phyloP scores from a whole-genome alignment of 1,284 basidiomycete species.

The Apiotrichum porosum region DNA sequence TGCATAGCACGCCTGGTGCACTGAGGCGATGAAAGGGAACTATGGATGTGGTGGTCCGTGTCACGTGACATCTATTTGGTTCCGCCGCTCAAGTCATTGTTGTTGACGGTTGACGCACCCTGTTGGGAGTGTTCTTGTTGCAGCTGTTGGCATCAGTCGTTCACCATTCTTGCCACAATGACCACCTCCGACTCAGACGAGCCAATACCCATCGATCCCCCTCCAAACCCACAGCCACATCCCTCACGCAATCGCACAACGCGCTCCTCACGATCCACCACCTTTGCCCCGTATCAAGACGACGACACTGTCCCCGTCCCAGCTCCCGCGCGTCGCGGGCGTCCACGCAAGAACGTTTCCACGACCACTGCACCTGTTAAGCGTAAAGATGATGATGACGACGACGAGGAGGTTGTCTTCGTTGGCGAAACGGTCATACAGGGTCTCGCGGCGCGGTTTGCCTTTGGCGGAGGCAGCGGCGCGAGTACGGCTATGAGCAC shows the following conservation, averaged over 20 bases:
- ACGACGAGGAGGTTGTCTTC: conserved; percentile 18
- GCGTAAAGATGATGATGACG: too few relatives aligned
- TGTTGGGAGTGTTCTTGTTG: conserved; percentile 1
- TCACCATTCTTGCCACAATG: background rate
- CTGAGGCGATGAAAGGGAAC: too few relatives aligned
- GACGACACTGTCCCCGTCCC: too few relatives aligned
- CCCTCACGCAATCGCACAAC: too few relatives aligned
- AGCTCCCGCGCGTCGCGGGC: background rate
- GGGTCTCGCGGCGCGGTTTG: conserved; percentile 6
- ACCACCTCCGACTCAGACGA: conserved; percentile 16
- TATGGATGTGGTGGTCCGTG: too few relatives aligned
- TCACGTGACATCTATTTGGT: too few relatives aligned
- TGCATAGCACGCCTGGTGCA: too few relatives aligned
- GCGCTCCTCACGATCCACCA: too few relatives aligned
- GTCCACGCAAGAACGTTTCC: conserved; percentile 1
- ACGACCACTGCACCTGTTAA: too few relatives aligned
- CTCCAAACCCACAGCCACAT: background rate
- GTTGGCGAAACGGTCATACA: conserved; percentile 4
- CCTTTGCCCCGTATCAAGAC: too few relatives aligned
- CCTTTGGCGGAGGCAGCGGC: background rate
- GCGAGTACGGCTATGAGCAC: conserved; percentile 48
- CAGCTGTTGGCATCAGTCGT: too few relatives aligned
- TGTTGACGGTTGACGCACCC: background rate
- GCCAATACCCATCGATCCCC: conserved; percentile 14
- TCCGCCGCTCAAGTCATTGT: too few relatives aligned